A percentile compares a stretch with the other conserved stretches of the same genome.
Evolutionary conservation across 306 rosid species (phyloP).

Genomic region (Morella rubra): DNA sequence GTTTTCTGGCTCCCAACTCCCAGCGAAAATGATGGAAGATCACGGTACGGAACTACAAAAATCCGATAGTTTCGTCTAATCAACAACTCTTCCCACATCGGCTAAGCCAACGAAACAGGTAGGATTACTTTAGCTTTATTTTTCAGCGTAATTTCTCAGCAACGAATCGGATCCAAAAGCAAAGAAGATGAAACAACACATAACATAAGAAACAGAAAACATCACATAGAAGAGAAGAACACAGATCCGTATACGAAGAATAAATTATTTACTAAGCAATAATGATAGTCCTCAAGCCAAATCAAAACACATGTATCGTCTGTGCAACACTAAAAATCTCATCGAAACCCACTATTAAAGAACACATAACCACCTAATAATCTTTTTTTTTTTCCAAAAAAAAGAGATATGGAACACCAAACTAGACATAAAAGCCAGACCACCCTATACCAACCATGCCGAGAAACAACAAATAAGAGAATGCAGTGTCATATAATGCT

Average conservation of each 20-base stretch:
- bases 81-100: too few relatives aligned
- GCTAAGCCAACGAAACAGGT: too few relatives aligned
- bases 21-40: too few relatives aligned
- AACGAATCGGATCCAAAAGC: background rate
- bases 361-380: background rate
- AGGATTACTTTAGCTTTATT: background rate
- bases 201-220: background rate
- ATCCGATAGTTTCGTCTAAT: too few relatives aligned
- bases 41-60: too few relatives aligned
- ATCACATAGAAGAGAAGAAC: background rate
- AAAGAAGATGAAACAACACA: background rate
- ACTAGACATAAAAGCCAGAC: conserved; percentile 24
- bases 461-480: conserved; percentile 14
- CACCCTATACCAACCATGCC: conserved; percentile 32
- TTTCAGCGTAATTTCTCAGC: background rate
- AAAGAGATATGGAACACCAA: background rate
- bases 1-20: too few relatives aligned
- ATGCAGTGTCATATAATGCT: background rate
- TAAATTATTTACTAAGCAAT: conserved; percentile 28
- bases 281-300: conserved; percentile 12
- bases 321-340: background rate
- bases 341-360: background rate
- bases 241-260: background rate
- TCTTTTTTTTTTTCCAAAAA: too few relatives aligned
- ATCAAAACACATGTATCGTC: conserved; percentile 20